These are phyloP conservation scores for Biscogniauxia sp. DNA, from an alignment of 2,329 filamentous ascomycete species.

Conservation along the genomic window DNA sequence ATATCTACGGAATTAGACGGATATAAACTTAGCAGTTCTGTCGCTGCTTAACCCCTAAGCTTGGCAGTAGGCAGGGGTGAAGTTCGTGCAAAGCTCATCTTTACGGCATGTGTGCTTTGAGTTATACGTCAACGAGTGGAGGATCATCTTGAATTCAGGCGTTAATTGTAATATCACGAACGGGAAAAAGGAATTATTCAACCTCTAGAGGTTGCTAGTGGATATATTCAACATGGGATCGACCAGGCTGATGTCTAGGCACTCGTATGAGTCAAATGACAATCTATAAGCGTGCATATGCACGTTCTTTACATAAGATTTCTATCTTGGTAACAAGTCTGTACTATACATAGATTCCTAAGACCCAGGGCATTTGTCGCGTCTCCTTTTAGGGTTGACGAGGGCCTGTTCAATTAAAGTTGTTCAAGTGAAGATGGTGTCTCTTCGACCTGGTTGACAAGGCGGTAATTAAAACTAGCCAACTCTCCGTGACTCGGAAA, in stretches of 20 bases:
- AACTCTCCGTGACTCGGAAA: not conserved
- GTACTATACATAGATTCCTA: not conserved
- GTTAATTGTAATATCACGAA: not conserved
- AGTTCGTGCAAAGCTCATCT: not conserved
- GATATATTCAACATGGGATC: not conserved
- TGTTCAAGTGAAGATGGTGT: not conserved
- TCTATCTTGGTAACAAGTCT: not conserved
- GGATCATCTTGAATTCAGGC: not conserved
- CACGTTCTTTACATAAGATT: slow-evolving; percentile 6
- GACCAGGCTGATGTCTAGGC: not conserved
- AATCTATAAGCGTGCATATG: not conserved
- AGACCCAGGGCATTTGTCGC: not conserved
- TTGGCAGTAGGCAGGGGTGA: not conserved
- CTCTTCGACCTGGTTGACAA: not conserved
- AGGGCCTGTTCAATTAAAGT: not conserved
- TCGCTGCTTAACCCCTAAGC: not conserved
- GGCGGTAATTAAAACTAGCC: not conserved
- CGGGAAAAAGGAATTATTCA: not conserved
- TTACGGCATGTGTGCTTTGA: not conserved
- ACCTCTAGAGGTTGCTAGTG: not conserved
- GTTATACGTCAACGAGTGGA: not conserved
- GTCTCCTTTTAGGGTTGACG: not conserved
- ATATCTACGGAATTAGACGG: not conserved
- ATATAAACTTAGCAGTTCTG: not conserved
- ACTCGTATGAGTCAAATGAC: not conserved